Conservation (phyloP, 208 protist species). For the Leishmania braziliensis region DNA sequence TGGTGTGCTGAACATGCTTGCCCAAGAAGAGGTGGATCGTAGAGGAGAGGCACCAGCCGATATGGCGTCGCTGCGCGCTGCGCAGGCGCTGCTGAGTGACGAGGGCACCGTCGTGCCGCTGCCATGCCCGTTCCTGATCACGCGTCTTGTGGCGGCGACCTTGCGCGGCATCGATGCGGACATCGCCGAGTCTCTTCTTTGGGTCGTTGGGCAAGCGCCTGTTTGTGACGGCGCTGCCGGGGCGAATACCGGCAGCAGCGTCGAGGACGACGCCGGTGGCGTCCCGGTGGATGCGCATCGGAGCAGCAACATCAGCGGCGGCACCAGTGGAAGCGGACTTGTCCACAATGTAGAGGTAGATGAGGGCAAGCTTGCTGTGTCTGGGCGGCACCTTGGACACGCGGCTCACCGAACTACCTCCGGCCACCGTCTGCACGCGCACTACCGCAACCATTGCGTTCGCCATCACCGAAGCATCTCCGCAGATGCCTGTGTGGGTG, state of each 20-base stretch:
- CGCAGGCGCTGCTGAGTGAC: slow-evolving; percentile 41
- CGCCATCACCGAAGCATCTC: slow-evolving; percentile 8
- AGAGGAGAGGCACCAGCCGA: slow-evolving; percentile 20
- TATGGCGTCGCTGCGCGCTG: slow-evolving; percentile 34
- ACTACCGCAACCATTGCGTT: too few relatives aligned
- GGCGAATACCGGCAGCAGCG: background rate
- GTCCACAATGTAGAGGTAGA: background rate
- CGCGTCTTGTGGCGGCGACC: slow-evolving; percentile 59
- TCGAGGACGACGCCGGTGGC: background rate
- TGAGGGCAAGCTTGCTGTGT: background rate
- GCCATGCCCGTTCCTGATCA: slow-evolving; percentile 52
- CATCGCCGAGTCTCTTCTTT: slow-evolving; percentile 32
- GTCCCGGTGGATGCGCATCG: background rate
- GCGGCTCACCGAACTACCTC: background rate
- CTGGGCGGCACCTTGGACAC: background rate
- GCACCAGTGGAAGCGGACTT: background rate
- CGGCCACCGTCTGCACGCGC: background rate
- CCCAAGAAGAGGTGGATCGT: slow-evolving; percentile 21
- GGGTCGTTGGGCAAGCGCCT: slow-evolving; percentile 17
- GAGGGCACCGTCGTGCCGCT: slow-evolving; percentile 46
- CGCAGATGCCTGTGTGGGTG: slow-evolving; percentile 7
- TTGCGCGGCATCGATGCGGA: slow-evolving; percentile 37
- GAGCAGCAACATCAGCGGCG: background rate
- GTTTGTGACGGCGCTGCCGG: background rate
- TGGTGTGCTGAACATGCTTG: slow-evolving; percentile 16